phyloP scores from a whole-genome alignment of 2,329 filamentous ascomycete species.

The Cladosporium sp. region DNA sequence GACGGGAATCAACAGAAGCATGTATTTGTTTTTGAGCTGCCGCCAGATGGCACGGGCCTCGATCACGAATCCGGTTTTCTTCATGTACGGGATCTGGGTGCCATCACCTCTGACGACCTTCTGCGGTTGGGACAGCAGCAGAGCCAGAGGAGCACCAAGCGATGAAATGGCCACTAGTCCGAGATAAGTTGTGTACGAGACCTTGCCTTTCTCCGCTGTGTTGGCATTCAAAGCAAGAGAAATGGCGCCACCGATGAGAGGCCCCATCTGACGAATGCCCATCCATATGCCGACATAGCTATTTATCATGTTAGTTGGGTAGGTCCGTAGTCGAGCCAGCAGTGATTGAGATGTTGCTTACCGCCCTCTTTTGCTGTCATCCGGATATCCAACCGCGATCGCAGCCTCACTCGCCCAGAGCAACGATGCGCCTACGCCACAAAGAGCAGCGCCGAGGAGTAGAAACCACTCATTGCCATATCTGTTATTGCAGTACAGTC shows the following conservation, averaged over 20 bases:
- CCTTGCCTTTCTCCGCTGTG: constrained; percentile 14
- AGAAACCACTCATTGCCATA: constrained; percentile 49
- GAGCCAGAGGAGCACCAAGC: constrained; percentile 32
- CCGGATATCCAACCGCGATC: constrained; percentile 44
- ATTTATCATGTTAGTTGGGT: constrained; percentile 17
- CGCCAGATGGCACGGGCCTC: constrained; percentile 37
- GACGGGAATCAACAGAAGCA: constrained; percentile 37
- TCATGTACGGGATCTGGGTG: constrained; percentile 32
- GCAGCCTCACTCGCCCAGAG: constrained; percentile 50
- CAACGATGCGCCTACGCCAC: constrained; percentile 45
- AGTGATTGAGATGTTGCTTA: background rate
- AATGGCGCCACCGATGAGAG: constrained; percentile 47
- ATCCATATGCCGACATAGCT: constrained; percentile 12
- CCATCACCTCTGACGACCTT: constrained; percentile 40
- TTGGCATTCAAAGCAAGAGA: constrained; percentile 13
- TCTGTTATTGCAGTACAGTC: constrained; percentile 45
- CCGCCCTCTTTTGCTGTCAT: constrained; percentile 11
- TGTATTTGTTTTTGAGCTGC: constrained; percentile 25
- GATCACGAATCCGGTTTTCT: constrained; percentile 32
- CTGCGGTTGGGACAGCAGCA: constrained; percentile 37
- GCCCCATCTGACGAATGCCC: constrained; percentile 48
- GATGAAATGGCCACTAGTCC: constrained; percentile 29
- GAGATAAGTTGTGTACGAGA: constrained; percentile 15
- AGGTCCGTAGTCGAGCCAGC: too few relatives aligned
- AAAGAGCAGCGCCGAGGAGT: constrained; percentile 43